These are phyloP conservation scores for Murraya paniculata DNA, from an alignment of 345 rosid genomes.

Conservation along the genomic window DNA sequence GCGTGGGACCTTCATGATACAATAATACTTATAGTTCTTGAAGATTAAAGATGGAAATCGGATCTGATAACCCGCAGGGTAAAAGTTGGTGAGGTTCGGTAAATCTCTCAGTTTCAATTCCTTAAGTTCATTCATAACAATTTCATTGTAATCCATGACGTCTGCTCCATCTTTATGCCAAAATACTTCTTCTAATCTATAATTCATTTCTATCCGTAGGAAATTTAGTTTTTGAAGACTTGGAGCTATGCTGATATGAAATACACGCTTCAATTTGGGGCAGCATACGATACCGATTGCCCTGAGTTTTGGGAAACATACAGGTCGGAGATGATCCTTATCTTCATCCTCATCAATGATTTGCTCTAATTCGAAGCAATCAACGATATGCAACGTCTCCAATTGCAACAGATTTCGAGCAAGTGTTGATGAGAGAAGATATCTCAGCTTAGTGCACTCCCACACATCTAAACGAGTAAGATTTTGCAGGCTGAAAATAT, in stretches of 20 bases:
- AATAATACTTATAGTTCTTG: too few relatives aligned
- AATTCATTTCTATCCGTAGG: too few relatives aligned
- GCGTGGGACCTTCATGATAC: rapidly evolving
- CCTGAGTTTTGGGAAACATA: not conserved
- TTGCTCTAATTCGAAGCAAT: not conserved
- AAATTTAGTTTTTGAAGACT: conserved; percentile 2
- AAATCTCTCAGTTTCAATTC: rapidly evolving
- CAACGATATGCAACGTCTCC: rapidly evolving
- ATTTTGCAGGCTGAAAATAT: too few relatives aligned
- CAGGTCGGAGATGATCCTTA: not conserved
- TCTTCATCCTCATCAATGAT: not conserved
- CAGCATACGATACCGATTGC: too few relatives aligned
- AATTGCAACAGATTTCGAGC: conserved; percentile 9
- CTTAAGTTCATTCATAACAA: not conserved
- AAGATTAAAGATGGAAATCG: too few relatives aligned
- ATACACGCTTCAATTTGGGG: not conserved
- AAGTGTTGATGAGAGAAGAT: not conserved
- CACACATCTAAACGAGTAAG: rapidly evolving
- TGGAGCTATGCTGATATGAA: not conserved
- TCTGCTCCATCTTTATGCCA: not conserved
- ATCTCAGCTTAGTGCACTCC: too few relatives aligned
- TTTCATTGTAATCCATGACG: not conserved
- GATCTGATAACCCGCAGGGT: not conserved
- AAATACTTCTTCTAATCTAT: not conserved
- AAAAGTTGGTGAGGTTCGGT: not conserved